Evolutionary conservation across 257 asterid genomes (phyloP).

Genomic region (Ehretia macrophylla): DNA sequence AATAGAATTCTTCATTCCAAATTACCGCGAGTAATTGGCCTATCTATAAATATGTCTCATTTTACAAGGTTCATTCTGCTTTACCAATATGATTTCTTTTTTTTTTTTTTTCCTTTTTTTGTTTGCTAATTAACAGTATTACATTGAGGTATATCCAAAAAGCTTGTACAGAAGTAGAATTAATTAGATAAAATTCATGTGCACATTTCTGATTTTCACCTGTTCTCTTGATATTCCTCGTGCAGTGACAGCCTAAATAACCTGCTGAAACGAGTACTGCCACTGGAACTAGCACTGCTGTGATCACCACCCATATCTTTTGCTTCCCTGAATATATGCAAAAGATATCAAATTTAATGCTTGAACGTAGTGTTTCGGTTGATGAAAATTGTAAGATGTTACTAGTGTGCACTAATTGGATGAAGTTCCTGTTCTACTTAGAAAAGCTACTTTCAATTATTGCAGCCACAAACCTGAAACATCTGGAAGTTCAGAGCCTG

Average conservation of each 20-base stretch:
- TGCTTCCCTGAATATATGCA: constrained; percentile 20
- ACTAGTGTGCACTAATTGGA: too few species aligned
- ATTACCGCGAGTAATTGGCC: too few species aligned
- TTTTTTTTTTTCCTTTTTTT: too few species aligned
- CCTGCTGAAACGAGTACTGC: constrained; percentile 27
- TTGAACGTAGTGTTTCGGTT: not conserved
- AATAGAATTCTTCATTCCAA: too few species aligned
- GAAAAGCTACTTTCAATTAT: too few species aligned
- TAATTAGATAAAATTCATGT: not conserved
- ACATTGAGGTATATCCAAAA: not conserved
- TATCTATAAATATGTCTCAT: too few species aligned
- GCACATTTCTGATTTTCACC: constrained; percentile 5
- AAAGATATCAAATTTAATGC: not conserved
- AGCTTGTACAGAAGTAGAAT: not conserved
- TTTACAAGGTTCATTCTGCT: too few species aligned
- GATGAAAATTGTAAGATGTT: not conserved
- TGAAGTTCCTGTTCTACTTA: too few species aligned
- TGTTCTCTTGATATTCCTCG: constrained; percentile 22
- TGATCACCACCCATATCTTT: constrained; percentile 20
- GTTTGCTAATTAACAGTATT: too few species aligned
- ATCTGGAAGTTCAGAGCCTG: constrained; percentile 25
- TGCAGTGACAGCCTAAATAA: constrained; percentile 25
- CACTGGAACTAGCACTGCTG: constrained; percentile 30
- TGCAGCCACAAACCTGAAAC: constrained; percentile 22
- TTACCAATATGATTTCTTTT: too few species aligned